Base-by-base conservation (phyloP, 768 basidiomycete genomes). In the Collybiopsis luxurians region DNA sequence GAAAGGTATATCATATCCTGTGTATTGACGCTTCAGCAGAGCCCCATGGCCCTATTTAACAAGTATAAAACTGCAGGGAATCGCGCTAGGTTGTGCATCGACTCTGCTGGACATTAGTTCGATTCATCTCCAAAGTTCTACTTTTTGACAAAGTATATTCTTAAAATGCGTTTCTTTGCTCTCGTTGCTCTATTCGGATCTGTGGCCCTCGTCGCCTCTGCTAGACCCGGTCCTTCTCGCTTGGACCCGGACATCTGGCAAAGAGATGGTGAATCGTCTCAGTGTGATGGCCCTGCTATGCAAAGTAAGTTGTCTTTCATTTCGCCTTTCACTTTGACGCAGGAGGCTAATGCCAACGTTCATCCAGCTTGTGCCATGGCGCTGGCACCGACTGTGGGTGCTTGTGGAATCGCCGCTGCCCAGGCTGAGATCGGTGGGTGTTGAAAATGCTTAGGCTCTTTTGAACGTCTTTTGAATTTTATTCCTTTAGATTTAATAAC, bases 31-130 rank as follows among this genome's bases (percentile, higher is more conserved):
- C 17, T 13, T 30, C 28, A 28, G 27, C 46, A 47, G 24, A 47
- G 46, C 46, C 46, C 21, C 17, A n/a, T n/a, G n/a, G n/a, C 15
- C 10, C 27, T 7, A 12, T 15, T 45, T 17, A 5, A 13, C 31
- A 21, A 2, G 34, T 49, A 49, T 34, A 49, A 49, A 19, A 19
- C n/a, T 21, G 19, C 28, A 49, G 21, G 19, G 31, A 17, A 49
- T 49, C 13, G 19, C 4, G 11, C 48, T 34, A 7, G 21, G 2
- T 31, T 17, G 21, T 40, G 26, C 24, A 39, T 53, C 51, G 51
- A 53, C 51, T 53, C 34, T 53, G 51, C 51, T 53, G 51, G 51
- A 39, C 51, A 53, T 30, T 53, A 26, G 23, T 17, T 53, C 51
- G 51, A 53, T 21, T 39, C 27, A 24, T 23, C 17, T 10, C n/a